phyloP scores from a whole-genome alignment of 768 basidiomycete species.

The Paxillus ammoniavirescens region DNA sequence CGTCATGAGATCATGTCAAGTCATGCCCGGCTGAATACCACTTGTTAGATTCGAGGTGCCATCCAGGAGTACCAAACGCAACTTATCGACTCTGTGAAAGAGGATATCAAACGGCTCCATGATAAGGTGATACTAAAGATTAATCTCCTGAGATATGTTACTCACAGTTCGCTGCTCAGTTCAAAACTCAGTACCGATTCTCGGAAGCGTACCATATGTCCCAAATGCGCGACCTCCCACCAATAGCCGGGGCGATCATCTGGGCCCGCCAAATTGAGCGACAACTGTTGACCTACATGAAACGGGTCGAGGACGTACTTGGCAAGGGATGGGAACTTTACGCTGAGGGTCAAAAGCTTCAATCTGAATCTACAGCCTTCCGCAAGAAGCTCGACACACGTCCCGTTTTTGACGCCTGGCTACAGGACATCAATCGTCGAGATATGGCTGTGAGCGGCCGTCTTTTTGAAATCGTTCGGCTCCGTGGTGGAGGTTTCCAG shows the following conservation, averaged over 20 bases:
- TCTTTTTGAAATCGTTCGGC: conserved; percentile 84
- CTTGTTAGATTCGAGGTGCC: conserved; percentile 83
- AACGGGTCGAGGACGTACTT: conserved; percentile 96
- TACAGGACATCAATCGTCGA: conserved; percentile 90
- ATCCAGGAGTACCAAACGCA: conserved; percentile 99
- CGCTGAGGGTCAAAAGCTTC: conserved; percentile 97
- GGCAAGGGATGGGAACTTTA: conserved; percentile 99
- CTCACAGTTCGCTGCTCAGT: conserved; percentile 42
- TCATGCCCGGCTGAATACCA: not conserved
- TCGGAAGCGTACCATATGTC: conserved; percentile 98
- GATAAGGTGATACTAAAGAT: conserved; percentile 60
- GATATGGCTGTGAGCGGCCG: conserved; percentile 91
- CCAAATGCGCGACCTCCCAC: conserved; percentile 96
- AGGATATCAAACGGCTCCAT: conserved; percentile 93
- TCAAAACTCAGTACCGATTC: conserved; percentile 94
- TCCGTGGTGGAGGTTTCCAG: conserved; percentile 75
- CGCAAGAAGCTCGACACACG: conserved; percentile 94
- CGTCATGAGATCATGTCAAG: not conserved
- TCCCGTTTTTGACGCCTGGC: conserved; percentile 94
- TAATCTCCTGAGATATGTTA: not conserved
- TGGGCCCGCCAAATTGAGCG: conserved; percentile 99
- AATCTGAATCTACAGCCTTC: conserved; percentile 88
- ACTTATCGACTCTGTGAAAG: conserved; percentile 97
- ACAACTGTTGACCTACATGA: conserved; percentile 96
- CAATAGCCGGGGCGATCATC: conserved; percentile 97